Conservation (phyloP, 2,329 filamentous ascomycete species). For the Xylaria sp. region DNA sequence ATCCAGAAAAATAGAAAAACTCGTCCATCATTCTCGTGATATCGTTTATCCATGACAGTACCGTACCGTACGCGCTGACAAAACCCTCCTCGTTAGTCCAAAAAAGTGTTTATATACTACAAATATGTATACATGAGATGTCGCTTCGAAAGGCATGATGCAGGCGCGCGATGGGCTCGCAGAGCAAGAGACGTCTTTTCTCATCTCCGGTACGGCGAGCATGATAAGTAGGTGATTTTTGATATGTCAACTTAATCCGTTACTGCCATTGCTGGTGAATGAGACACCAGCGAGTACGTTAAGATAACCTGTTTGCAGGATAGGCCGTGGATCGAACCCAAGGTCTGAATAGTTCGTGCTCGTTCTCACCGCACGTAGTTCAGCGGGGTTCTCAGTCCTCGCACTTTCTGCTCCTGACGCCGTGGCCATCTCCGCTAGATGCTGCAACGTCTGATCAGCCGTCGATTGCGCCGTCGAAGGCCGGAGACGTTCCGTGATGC, state of each 20-base stretch:
- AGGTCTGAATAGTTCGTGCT: slow-evolving; percentile 49
- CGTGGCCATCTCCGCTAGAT: slow-evolving; percentile 63
- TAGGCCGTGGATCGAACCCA: slow-evolving; percentile 48
- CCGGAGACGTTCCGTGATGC: slow-evolving; percentile 53
- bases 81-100: background rate
- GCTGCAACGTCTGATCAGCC: slow-evolving; percentile 63
- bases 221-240: background rate
- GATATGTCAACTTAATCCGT: slow-evolving; percentile 25
- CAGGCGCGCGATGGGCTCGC: background rate
- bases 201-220: no score
- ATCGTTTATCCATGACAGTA: background rate
- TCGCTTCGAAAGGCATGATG: background rate
- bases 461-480: slow-evolving; percentile 45
- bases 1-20: no score
- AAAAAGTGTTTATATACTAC: slow-evolving; percentile 13
- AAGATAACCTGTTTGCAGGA: slow-evolving; percentile 50
- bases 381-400: slow-evolving; percentile 34
- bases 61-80: background rate
- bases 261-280: slow-evolving; percentile 24
- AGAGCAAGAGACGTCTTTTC: background rate
- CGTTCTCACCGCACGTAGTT: slow-evolving; percentile 32
- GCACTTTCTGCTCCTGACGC: slow-evolving; percentile 43
- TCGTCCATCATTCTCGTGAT: background rate
- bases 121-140: slow-evolving; percentile 7
- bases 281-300: slow-evolving; percentile 36